Evolutionary conservation across 164 flowering plant species (phyloP), one percentile per base, ranked within the genome.

Genomic region (Piper betle): DNA sequence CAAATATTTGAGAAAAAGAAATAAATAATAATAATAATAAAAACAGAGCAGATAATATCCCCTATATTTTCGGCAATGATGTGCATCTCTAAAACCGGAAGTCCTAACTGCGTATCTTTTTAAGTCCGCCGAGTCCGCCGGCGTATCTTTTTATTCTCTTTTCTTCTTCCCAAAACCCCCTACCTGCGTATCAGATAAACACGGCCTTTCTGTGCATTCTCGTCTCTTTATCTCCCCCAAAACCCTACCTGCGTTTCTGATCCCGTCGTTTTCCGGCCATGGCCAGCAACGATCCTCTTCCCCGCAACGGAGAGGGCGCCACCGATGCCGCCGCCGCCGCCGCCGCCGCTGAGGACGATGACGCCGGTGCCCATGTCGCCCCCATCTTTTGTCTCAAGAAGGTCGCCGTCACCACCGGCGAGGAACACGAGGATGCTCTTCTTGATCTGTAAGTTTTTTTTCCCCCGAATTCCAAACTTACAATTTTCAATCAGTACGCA

Each of bases 341-440:
- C 50, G 80, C 63, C 5, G n/a, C n/a, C n/a, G n/a, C n/a, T n/a
- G 96, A 87, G 6, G 96, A 89, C 10, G 97, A 90, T 61, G 95
- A 87, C 64, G 85, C 96, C 53, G 97, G 97, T 39, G 97, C 96
- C 8, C 88, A 83, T 63, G 78, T 90, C 15, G 88, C 95, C 6
- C 97, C 97, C 20, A 86, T 91, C 68, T 80, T 86, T 52, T 80
- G 58, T 71, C 94, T 91, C 42, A 88, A 89, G 71, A 91, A 82
- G 66, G 97, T 89, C 42, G 77, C 88, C 58, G 85, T 89, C 64
- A 69, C 84, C 59, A 87, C 94, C 55, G 97, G 94, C 8, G 97
- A 89, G 67, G 97, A 89, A 60, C 69, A 83, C 9, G 96, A 89
- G 69, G 81, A 78, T 25, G 68, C 80, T 6, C 72, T 91, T 55